Evolutionary conservation across 2,329 filamentous ascomycete species (phyloP).

Genomic region (Pyrenochaeta sp.): DNA sequence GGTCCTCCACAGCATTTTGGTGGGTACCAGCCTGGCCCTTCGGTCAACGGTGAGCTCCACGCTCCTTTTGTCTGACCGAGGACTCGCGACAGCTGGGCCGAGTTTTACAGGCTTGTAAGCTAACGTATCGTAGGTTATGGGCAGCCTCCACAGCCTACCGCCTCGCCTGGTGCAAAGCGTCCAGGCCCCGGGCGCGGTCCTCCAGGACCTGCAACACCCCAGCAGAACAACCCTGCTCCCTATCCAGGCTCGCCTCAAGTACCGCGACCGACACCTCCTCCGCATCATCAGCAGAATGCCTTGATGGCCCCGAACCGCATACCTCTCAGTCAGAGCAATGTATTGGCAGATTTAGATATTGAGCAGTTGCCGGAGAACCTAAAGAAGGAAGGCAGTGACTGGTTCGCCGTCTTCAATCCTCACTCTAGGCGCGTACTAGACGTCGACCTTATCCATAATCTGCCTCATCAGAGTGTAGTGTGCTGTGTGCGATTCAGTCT

Average conservation of each 20-base stretch:
- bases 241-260: conserved; percentile 87
- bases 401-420: conserved; percentile 98
- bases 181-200: conserved; percentile 69
- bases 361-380: conserved; percentile 84
- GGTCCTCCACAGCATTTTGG: conserved; percentile 74
- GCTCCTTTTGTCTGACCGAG: conserved; percentile 15
- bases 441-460: conserved; percentile 91
- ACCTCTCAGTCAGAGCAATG: conserved; percentile 67
- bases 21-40: conserved; percentile 70
- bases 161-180: conserved; percentile 84
- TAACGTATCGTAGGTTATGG: conserved; percentile 69
- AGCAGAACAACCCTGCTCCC: conserved; percentile 86
- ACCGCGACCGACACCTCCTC: conserved; percentile 78
- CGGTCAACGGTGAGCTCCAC: conserved; percentile 65
- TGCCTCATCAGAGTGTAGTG: conserved; percentile 94
- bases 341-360: conserved; percentile 84
- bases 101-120: background rate
- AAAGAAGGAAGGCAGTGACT: conserved; percentile 90
- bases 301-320: conserved; percentile 38
- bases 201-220: conserved; percentile 80
- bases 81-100: conserved; percentile 1
- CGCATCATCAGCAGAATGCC: conserved; percentile 50
- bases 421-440: conserved; percentile 87
- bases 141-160: conserved; percentile 83
- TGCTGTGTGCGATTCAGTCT: conserved; percentile 98